A percentile compares a stretch with the other conserved stretches of the same genome.
Conservation (phyloP, 2,329 filamentous ascomycete genomes). For the Thelonectria blattea region DNA sequence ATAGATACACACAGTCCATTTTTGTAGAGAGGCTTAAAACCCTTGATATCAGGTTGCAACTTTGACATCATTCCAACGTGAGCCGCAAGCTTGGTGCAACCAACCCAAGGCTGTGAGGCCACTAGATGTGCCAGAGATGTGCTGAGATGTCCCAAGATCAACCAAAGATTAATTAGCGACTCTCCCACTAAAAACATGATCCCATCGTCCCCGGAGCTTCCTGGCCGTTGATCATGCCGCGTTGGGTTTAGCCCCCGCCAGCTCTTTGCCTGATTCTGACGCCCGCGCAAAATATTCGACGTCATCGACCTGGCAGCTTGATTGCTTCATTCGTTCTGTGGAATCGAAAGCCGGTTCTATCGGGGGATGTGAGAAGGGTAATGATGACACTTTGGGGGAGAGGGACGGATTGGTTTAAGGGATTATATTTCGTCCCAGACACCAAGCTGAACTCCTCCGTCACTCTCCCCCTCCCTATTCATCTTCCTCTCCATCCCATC, state of each 20-base stretch:
- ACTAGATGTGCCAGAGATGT: too few relatives aligned
- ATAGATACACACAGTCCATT: too few relatives aligned
- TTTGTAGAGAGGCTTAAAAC: too few relatives aligned
- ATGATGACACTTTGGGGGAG: not conserved
- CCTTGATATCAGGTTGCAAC: too few relatives aligned
- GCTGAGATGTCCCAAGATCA: not conserved
- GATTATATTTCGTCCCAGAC: not conserved
- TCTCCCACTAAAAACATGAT: not conserved
- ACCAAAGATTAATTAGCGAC: not conserved
- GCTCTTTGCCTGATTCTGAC: slow-evolving; percentile 1
- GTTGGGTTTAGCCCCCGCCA: slow-evolving; percentile 5
- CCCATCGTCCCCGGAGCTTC: not conserved
- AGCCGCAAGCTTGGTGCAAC: not conserved
- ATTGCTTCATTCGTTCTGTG: not conserved
- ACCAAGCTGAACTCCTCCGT: not conserved
- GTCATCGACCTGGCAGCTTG: slow-evolving; percentile 34
- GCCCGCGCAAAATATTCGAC: slow-evolving; percentile 28
- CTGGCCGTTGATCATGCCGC: slow-evolving; percentile 1
- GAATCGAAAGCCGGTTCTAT: slow-evolving; percentile 19
- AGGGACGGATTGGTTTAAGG: not conserved
- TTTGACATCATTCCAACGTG: slow-evolving; percentile 3
- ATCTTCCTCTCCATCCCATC: not conserved
- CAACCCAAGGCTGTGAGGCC: not conserved
- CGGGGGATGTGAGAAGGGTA: not conserved
- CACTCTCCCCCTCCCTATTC: not conserved